These are phyloP conservation scores for Stephania yunnanensis DNA, from an alignment of 164 flowering plant species.

Conservation along the genomic window DNA sequence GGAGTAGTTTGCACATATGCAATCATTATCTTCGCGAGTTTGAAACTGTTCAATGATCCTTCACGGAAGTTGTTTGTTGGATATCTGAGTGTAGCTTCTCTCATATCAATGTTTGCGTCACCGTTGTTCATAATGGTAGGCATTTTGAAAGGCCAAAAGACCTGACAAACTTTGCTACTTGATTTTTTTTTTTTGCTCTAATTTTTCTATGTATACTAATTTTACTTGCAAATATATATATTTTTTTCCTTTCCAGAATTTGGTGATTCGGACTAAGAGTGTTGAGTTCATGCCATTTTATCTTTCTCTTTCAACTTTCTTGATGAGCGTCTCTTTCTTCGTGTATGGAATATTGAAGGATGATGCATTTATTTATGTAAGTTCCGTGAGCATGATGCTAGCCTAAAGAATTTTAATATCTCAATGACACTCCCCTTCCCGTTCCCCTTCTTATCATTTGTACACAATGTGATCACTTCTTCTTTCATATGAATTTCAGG, in stretches of 20 bases:
- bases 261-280: constrained; percentile 49
- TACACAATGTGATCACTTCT: background rate
- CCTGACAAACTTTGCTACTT: background rate
- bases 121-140: constrained; percentile 68
- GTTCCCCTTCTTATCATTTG: background rate
- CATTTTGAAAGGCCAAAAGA: background rate
- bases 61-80: constrained; percentile 56
- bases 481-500: constrained; percentile 40
- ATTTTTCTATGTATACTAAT: background rate
- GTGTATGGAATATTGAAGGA: constrained; percentile 40
- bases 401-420: background rate
- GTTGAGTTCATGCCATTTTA: constrained; percentile 62
- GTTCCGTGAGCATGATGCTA: constrained; percentile 1
- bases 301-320: constrained; percentile 54
- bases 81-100: constrained; percentile 56
- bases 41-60: constrained; percentile 29
- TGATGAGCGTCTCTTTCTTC: constrained; percentile 54
- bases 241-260: constrained; percentile 27
- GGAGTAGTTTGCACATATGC: constrained; percentile 41
- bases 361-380: constrained; percentile 49
- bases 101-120: constrained; percentile 81
- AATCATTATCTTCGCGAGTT: constrained; percentile 38
- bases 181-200: background rate
- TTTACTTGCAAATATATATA: background rate
- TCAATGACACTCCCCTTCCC: too few relatives aligned